Conservation (phyloP, 208 protist genomes). For the Trypanosoma melophagium region DNA sequence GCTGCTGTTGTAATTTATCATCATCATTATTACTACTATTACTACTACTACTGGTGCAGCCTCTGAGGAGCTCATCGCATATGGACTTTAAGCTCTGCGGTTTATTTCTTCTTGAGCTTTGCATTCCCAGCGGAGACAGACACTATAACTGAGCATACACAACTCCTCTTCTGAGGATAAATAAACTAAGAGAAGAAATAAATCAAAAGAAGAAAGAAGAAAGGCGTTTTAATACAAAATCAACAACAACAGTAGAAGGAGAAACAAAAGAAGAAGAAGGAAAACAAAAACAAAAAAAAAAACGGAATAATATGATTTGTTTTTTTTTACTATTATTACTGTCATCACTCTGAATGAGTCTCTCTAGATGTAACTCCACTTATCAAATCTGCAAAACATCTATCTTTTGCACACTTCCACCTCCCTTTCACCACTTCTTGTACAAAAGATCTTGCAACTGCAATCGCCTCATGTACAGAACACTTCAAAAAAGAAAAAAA, state of each 20-base stretch:
- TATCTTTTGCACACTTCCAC: too few relatives aligned
- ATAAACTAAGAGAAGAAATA: conserved; percentile 3
- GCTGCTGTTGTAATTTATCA: not conserved
- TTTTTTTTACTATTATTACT: too few relatives aligned
- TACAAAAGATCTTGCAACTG: too few relatives aligned
- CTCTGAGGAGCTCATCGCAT: conserved; percentile 4
- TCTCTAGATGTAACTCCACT: too few relatives aligned
- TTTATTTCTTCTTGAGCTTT: not conserved
- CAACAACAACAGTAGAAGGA: too few relatives aligned
- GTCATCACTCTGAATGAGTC: too few relatives aligned
- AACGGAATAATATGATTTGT: too few relatives aligned
- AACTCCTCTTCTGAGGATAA: not conserved
- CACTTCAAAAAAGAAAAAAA: too few relatives aligned
- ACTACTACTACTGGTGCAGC: not conserved
- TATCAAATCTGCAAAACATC: too few relatives aligned
- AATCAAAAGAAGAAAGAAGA: not conserved
- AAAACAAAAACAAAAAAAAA: too few relatives aligned
- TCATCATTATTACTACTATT: not conserved
- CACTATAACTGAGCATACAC: not conserved
- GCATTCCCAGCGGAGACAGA: not conserved
- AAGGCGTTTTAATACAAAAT: not conserved
- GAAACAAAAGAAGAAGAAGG: too few relatives aligned
- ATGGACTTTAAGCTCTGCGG: conserved; percentile 11
- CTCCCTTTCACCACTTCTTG: not conserved
- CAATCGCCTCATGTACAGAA: too few relatives aligned